Conservation (phyloP, 768 basidiomycete genomes). For the Mycena vulgaris region DNA sequence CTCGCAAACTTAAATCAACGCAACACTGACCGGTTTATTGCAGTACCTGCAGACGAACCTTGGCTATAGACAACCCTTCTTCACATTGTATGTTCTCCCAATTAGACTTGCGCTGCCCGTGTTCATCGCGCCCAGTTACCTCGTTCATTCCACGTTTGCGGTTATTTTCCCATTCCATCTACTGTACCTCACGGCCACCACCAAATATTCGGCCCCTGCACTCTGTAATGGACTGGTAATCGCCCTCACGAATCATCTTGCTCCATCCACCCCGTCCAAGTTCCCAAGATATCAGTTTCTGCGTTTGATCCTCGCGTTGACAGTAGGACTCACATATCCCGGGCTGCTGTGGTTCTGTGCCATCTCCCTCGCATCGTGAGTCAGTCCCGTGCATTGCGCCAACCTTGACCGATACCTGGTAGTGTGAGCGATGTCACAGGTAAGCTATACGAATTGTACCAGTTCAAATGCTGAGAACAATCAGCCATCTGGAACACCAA, state of each 20-base stretch:
- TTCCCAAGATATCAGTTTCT: slow-evolving; percentile 58
- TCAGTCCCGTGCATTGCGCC: slow-evolving; percentile 37
- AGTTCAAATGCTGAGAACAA: slow-evolving; percentile 30
- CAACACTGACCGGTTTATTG: slow-evolving; percentile 25
- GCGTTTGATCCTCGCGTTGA: slow-evolving; percentile 59
- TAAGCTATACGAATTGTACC: slow-evolving; percentile 45
- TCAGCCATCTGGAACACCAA: slow-evolving; percentile 88
- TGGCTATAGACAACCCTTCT: slow-evolving; percentile 89
- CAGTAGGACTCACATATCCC: slow-evolving; percentile 74
- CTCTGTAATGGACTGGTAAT: slow-evolving; percentile 67
- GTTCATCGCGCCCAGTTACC: slow-evolving; percentile 66
- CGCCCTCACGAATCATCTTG: slow-evolving; percentile 65
- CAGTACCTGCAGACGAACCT: slow-evolving; percentile 87
- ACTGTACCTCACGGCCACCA: slow-evolving; percentile 69
- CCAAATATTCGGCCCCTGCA: slow-evolving; percentile 62
- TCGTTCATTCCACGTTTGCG: slow-evolving; percentile 87
- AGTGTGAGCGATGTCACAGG: slow-evolving; percentile 89
- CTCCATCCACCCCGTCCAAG: slow-evolving; percentile 48
- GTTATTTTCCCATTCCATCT: slow-evolving; percentile 90
- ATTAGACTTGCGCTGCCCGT: neutral
- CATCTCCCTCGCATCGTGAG: slow-evolving; percentile 81
- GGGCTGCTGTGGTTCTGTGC: slow-evolving; percentile 84
- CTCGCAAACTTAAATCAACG: neutral
- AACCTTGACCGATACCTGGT: slow-evolving; percentile 32
- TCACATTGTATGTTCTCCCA: slow-evolving; percentile 77